Conservation (phyloP, 2,329 filamentous ascomycete species). For the Stagonosporopsis chrysanthemi region DNA sequence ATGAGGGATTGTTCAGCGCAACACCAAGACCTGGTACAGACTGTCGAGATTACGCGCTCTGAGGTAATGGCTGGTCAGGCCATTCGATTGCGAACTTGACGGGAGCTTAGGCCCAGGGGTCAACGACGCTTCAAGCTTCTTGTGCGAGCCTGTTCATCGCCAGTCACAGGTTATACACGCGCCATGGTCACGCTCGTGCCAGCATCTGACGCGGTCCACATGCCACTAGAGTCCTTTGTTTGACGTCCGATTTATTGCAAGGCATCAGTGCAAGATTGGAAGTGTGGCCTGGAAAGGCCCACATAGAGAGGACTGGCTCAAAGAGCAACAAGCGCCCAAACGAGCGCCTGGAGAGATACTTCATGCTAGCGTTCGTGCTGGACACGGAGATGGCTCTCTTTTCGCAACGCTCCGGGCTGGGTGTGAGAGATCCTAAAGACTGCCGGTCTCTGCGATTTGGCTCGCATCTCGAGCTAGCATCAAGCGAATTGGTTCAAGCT, state of each 20-base stretch:
- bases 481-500: not conserved
- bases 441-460: not conserved
- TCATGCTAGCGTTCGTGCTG: not conserved
- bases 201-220: conserved; percentile 8
- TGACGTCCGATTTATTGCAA: not conserved
- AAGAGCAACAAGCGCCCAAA: conserved; percentile 1
- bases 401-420: not conserved
- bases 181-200: conserved; percentile 24
- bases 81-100: not conserved
- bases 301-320: not conserved
- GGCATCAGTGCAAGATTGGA: not conserved
- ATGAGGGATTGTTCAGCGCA: not conserved
- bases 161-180: conserved; percentile 25
- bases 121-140: not conserved
- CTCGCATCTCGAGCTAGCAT: not conserved
- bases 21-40: not conserved
- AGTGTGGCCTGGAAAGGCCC: not conserved
- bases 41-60: too few relatives aligned
- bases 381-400: not conserved
- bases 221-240: conserved; percentile 1
- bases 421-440: not conserved
- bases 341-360: not conserved
- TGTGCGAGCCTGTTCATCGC: conserved; percentile 12
- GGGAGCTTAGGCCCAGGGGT: not conserved
- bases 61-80: too few relatives aligned